Percentiles rank a stretch among this genome's conserved stretches.
Evolutionary conservation across 2,329 filamentous ascomycete species (phyloP).

Genomic region (Pseudohalonectria lignicola): DNA sequence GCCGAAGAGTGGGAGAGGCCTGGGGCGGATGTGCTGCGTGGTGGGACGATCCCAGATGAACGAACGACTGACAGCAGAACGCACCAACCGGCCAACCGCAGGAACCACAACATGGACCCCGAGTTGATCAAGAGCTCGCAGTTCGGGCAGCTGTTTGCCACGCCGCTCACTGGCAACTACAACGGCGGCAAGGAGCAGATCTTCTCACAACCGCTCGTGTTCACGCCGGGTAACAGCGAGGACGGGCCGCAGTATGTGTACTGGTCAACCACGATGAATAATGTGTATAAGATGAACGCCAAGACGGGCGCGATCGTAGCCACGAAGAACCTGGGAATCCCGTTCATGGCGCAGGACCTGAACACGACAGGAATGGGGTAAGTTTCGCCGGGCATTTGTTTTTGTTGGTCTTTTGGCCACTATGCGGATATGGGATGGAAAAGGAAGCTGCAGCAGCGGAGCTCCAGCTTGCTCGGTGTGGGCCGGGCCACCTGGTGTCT

Average conservation of each 20-base stretch:
- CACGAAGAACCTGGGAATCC: conserved; percentile 28
- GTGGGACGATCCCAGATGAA: neutral
- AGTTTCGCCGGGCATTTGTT: too few species aligned
- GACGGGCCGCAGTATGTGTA: conserved; percentile 33
- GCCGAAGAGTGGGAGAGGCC: neutral
- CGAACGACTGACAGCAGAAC: neutral
- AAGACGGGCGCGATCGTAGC: conserved; percentile 30
- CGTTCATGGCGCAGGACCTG: conserved; percentile 33
- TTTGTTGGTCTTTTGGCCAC: too few species aligned
- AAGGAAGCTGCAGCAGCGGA: too few species aligned
- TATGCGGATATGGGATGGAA: too few species aligned
- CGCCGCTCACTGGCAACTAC: conserved; percentile 39
- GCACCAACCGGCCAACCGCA: conserved; percentile 3
- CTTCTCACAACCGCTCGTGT: conserved; percentile 37
- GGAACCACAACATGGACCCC: conserved; percentile 54
- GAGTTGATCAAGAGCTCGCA: conserved; percentile 40
- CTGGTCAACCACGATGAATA: conserved; percentile 38
- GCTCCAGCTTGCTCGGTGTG: too few species aligned
- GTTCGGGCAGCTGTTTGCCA: conserved; percentile 45
- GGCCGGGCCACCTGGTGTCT: too few species aligned
- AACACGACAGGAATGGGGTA: conserved; percentile 12
- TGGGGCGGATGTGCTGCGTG: neutral
- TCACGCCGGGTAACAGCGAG: conserved; percentile 22
- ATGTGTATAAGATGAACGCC: conserved; percentile 35
- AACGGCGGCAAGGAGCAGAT: conserved; percentile 37